Evolutionary conservation across 148 eudicot species (phyloP), one percentile per base, ranked within the genome.

Genomic region (Diospyros kaki): DNA sequence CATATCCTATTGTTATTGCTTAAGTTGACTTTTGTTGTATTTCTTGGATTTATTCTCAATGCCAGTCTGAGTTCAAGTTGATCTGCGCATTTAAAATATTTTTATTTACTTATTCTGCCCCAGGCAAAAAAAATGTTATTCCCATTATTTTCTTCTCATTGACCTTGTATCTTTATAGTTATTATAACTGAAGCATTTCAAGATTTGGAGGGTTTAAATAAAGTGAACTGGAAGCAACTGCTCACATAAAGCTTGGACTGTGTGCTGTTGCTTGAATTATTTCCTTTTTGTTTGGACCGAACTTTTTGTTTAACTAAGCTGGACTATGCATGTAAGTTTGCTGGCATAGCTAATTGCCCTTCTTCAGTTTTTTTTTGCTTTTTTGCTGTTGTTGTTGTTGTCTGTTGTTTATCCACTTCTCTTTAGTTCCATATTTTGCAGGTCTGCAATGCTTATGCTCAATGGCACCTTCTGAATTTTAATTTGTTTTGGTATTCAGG

Each of bases 401-500:
- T 53, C 38, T 9, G 9, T 18, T 28, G 74, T 73, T 64, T 55
- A 50, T 41, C 64, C 63, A 50, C 75, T 53, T 42, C 18, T 48
- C 62, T 17, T 41, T 50, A 51, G 58, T 55, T 45, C 6, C 51
- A 52, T 28, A n/a, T 12, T 5, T 68, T 68, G 18, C 12, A 48
- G 56, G 6, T 9, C 17, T 50, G 13, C 41, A n/a, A 7, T 75
- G 2, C 40, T 12, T 8, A 14, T 40, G 65, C 38, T 66, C 44
- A 40, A 69, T 70, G 13, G 41, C 45, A 17, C 45, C 4, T 74
- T 46, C 18, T 68, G 15, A 64, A 4, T 39, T 69, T 18, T 64
- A 56, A 54, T 63, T 67, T 73, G 2, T 74, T 54, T 75, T 64
- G 48, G 66, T 64, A 17, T 85, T 72, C 83, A 94, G 98, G 97